phyloP scores from a whole-genome alignment of 257 asterid species.

The Catharanthus roseus region DNA sequence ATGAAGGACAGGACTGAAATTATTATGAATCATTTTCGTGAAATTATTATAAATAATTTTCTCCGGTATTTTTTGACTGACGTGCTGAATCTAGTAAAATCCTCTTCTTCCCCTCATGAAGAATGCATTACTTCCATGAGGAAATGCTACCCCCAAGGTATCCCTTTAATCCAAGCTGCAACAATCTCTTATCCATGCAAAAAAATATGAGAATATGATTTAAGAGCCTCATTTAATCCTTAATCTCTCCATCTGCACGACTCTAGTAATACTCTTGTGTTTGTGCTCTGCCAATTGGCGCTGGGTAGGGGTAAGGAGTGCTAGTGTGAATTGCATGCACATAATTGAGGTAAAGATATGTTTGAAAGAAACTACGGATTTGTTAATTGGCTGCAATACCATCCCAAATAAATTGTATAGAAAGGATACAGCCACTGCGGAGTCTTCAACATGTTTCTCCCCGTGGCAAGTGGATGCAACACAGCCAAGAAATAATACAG shows the following conservation, averaged over 20 bases:
- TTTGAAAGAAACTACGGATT: neutral
- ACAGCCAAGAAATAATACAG: slow-evolving; percentile 82
- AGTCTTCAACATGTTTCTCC: slow-evolving; percentile 65
- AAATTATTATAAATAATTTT: neutral
- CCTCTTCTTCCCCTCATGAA: neutral
- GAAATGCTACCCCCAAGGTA: neutral
- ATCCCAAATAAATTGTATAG: neutral
- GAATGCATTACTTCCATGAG: neutral
- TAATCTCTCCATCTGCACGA: neutral
- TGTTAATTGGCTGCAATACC: neutral
- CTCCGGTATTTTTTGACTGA: neutral
- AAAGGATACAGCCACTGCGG: slow-evolving; percentile 89
- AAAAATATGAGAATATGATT: neutral
- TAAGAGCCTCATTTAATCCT: too few relatives aligned
- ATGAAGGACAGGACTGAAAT: neutral
- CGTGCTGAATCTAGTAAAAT: neutral
- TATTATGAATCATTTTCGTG: neutral
- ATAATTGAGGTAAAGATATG: neutral
- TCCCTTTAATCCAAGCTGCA: neutral
- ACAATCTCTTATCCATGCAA: neutral
- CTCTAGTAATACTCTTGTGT: neutral
- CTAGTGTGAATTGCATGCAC: neutral
- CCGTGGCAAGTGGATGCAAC: slow-evolving; percentile 91
- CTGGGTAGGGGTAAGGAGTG: too few relatives aligned
- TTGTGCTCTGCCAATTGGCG: too few relatives aligned